Evolutionary conservation across 2,329 filamentous ascomycete genomes (phyloP), one percentile per base, ranked within the genome.

Genomic region (Kalmusia sp.): DNA sequence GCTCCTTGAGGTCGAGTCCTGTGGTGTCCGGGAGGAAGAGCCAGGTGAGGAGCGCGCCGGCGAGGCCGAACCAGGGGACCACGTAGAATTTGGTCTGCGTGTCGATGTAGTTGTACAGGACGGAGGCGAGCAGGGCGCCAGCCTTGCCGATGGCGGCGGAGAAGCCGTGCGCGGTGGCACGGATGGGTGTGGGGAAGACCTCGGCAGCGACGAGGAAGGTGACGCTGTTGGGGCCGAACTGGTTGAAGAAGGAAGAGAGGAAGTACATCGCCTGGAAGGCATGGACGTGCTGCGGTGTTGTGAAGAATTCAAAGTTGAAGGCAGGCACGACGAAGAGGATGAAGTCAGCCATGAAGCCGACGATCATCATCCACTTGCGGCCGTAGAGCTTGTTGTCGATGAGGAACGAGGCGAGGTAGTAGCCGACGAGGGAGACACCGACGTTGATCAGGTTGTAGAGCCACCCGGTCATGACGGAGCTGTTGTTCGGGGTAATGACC

Each of bases 211-310:
- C 91, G 63, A 98, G 85, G 89, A 98, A 98, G 58, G 93, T 96
- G 68, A 97, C 92, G 40, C 87, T 89, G 84, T 98, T 98, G 76
- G 93, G 93, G 11, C 93, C 93, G 70, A 98, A 98, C 75, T 98
- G 93, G 84, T 97, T 97, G 87, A 98, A 98, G 82, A 98, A 98
- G 21, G 91, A 96, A 6, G 92, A 96, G 64, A 98, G 76, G 80
- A 96, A 97, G 84, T 97, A 97, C 92, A 98, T 96, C 71, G 93
- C 87, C 80, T 97, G 93, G 87, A 98, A 98, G n/a, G 83, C 81
- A 69, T 91, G 87, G 73, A 97, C 89, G 66, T 91, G 86, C 5
- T 81, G 80, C 1, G 82, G 79, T 44, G 81, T 81, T 17, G 85
- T 92, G 81, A 92, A 97, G 84, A 95, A 92, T 0, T 90, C 74